Percentiles rank a stretch among this genome's conserved stretches.
phyloP scores from a whole-genome alignment of 2,329 filamentous ascomycete genomes.

The Diplocarpon mali region DNA sequence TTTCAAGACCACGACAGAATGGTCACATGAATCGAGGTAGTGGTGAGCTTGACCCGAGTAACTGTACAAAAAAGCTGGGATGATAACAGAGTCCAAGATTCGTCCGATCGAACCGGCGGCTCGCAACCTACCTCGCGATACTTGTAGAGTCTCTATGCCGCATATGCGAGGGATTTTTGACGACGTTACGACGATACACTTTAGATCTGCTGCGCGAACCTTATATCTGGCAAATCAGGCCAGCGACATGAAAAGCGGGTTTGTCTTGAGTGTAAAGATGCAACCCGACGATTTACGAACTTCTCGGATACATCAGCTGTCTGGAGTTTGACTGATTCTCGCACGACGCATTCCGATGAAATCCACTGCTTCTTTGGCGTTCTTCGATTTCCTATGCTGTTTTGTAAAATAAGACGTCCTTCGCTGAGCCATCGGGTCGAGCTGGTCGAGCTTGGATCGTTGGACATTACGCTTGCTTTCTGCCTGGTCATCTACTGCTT shows the following conservation, averaged over 20 bases:
- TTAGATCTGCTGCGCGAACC: constrained; percentile 14
- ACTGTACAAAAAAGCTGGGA: constrained; percentile 18
- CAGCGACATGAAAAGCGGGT: constrained; percentile 11
- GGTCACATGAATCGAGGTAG: constrained; percentile 52
- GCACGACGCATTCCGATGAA: constrained; percentile 6
- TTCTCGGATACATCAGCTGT: constrained; percentile 8
- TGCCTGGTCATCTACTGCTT: constrained; percentile 10
- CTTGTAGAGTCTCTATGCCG: constrained; percentile 15
- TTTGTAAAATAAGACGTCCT: constrained; percentile 17
- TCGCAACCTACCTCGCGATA: constrained; percentile 15
- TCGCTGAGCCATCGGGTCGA: not conserved
- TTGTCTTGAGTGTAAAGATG: constrained; percentile 13
- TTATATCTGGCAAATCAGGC: constrained; percentile 10
- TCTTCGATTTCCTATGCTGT: constrained; percentile 7
- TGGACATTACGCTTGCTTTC: constrained; percentile 12
- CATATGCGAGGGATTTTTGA: constrained; percentile 13
- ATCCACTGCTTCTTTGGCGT: constrained; percentile 6
- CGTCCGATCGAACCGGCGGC: constrained; percentile 24
- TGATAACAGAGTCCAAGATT: constrained; percentile 25
- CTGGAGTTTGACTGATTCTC: constrained; percentile 10
- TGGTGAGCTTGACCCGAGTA: constrained; percentile 30
- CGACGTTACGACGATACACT: constrained; percentile 23
- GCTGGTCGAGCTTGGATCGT: constrained; percentile 3
- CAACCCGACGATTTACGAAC: constrained; percentile 10
- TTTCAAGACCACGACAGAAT: constrained; percentile 44